Percentiles rank a stretch among this genome's conserved stretches.
phyloP scores from a whole-genome alignment of 768 basidiomycete genomes.

The Naematelia encephala region DNA sequence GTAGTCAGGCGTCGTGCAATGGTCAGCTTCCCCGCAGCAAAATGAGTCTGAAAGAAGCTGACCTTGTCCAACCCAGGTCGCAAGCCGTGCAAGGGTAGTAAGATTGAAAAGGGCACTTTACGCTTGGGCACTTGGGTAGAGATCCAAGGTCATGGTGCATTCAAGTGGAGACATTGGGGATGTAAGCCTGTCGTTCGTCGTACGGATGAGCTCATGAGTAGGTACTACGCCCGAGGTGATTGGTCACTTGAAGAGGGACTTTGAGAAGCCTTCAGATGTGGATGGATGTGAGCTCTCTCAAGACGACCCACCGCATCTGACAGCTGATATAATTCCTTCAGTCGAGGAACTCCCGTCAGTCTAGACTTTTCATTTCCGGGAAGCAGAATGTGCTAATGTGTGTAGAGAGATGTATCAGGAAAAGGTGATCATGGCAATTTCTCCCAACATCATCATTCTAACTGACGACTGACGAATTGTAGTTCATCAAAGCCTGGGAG shows the following conservation, averaged over 20 bases:
- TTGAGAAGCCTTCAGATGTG: conserved; percentile 63
- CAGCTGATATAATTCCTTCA: too few relatives aligned
- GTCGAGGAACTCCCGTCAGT: conserved; percentile 42
- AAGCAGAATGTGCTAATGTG: neutral
- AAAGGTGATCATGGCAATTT: conserved; percentile 35
- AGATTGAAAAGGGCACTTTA: conserved; percentile 68
- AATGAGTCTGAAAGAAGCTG: neutral
- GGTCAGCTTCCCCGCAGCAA: conserved; percentile 15
- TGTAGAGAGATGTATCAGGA: conserved; percentile 62
- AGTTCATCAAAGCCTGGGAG: conserved; percentile 67
- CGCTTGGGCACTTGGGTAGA: conserved; percentile 74
- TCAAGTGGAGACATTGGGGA: conserved; percentile 87
- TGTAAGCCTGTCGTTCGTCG: conserved; percentile 53
- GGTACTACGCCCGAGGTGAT: conserved; percentile 62
- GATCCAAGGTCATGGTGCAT: conserved; percentile 64
- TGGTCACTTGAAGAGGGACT: conserved; percentile 64
- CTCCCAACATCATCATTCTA: neutral
- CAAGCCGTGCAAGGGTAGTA: conserved; percentile 58
- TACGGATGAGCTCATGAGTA: conserved; percentile 28
- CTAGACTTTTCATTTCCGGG: neutral
- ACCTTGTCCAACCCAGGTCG: conserved; percentile 23
- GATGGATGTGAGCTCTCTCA: conserved; percentile 75
- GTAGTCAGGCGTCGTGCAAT: conserved; percentile 26
- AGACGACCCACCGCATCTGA: too few relatives aligned
- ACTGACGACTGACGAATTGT: conserved; percentile 28